These are phyloP conservation scores for Cicer pinnatifidum DNA, from an alignment of 306 rosid genomes.

Conservation along the genomic window DNA sequence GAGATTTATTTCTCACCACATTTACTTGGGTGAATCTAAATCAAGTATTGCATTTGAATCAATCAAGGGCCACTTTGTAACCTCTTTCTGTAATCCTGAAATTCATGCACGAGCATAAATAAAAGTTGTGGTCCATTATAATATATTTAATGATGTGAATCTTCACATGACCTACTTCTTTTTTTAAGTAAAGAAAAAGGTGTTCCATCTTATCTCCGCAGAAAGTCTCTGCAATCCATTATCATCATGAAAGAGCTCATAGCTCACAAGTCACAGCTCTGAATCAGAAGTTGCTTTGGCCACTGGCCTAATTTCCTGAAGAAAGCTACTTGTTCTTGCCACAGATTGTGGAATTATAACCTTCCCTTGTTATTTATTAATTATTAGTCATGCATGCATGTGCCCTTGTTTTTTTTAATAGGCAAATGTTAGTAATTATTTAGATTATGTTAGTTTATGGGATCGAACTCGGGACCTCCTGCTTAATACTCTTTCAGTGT, in stretches of 20 bases:
- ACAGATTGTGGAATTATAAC: conserved; percentile 21
- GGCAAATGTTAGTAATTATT: too few relatives aligned
- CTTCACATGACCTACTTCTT: conserved; percentile 41
- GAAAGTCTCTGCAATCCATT: conserved; percentile 37
- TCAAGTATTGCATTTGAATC: not conserved
- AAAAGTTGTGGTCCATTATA: conserved; percentile 40
- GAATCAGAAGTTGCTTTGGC: conserved; percentile 37
- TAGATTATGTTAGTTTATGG: too few relatives aligned
- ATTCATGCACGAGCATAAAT: not conserved
- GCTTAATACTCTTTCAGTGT: too few relatives aligned
- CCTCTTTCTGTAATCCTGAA: not conserved
- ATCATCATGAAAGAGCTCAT: conserved; percentile 24
- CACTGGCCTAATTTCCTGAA: conserved; percentile 25
- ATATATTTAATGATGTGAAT: conserved; percentile 24
- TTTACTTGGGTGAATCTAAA: not conserved
- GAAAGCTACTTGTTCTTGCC: conserved; percentile 18
- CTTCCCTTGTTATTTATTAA: too few relatives aligned
- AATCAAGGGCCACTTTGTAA: conserved; percentile 10
- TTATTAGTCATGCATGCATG: too few relatives aligned
- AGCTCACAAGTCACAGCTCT: conserved; percentile 30
- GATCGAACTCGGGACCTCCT: too few relatives aligned
- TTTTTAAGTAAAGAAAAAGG: conserved; percentile 46
- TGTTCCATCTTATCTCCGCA: conserved; percentile 41
- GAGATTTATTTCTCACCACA: not conserved
- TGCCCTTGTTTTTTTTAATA: too few relatives aligned